phyloP scores from a whole-genome alignment of 164 flowering plant species.

The Saururus chinensis region DNA sequence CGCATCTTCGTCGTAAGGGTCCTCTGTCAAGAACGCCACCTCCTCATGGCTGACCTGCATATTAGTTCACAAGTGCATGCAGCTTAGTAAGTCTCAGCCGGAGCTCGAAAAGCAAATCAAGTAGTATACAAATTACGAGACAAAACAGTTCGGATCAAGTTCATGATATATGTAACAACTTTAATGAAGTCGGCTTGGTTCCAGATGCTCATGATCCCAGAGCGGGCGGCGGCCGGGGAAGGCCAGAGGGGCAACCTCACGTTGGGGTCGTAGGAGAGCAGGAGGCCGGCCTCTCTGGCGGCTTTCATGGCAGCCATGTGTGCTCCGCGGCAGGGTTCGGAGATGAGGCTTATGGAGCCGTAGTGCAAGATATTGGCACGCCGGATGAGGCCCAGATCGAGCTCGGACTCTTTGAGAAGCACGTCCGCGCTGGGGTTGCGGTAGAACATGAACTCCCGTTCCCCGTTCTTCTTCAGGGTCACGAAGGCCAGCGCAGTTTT shows the following conservation, averaged over 20 bases:
- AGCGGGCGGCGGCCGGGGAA: slow-evolving; percentile 40
- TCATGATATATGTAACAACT: too few species aligned
- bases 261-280: slow-evolving; percentile 78
- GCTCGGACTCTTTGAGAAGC: slow-evolving; percentile 46
- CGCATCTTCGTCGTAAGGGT: slow-evolving; percentile 36
- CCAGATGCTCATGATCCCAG: slow-evolving; percentile 72
- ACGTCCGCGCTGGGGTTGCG: slow-evolving; percentile 74
- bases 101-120: too few species aligned
- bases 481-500: slow-evolving; percentile 74
- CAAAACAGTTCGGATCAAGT: slow-evolving; percentile 1
- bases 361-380: slow-evolving; percentile 54
- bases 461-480: slow-evolving; percentile 41
- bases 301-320: slow-evolving; percentile 70
- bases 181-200: slow-evolving; percentile 57
- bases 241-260: slow-evolving; percentile 71
- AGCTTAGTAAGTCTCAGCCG: too few species aligned
- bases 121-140: neutral
- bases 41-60: slow-evolving; percentile 59
- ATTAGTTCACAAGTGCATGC: neutral
- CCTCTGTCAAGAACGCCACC: slow-evolving; percentile 51
- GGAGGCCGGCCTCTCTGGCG: slow-evolving; percentile 46
- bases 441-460: slow-evolving; percentile 71
- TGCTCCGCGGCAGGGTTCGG: slow-evolving; percentile 68
- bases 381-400: slow-evolving; percentile 38
- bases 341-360: slow-evolving; percentile 69